These are phyloP conservation scores for Pichia sp. DNA, from an alignment of 1,139 yeast genomes.

Conservation along the genomic window DNA sequence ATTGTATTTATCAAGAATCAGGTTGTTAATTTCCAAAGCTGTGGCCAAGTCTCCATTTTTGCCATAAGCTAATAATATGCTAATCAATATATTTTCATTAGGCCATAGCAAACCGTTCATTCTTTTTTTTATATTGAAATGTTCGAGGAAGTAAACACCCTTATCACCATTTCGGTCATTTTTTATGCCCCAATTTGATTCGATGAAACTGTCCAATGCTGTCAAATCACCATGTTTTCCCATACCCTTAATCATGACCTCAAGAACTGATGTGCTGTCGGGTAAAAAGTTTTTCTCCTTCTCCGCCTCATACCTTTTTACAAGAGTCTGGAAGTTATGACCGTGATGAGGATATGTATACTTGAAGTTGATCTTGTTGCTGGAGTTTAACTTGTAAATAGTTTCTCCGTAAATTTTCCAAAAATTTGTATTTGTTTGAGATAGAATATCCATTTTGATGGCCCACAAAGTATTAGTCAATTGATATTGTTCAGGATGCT, in stretches of 20 bases:
- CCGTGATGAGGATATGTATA: constrained; percentile 21
- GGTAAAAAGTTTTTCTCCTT: constrained; percentile 11
- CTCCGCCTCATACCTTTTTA: constrained; percentile 12
- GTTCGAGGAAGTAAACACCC: constrained; percentile 7
- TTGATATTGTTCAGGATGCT: constrained; percentile 2
- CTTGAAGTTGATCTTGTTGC: constrained; percentile 13
- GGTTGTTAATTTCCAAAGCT: constrained; percentile 25
- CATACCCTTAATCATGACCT: constrained; percentile 11
- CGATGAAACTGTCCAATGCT: constrained; percentile 23
- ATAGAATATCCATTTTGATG: constrained; percentile 24
- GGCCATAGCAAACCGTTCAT: constrained; percentile 20
- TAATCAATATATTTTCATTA: constrained; percentile 20
- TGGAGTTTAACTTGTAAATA: constrained; percentile 17
- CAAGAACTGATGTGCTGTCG: constrained; percentile 8
- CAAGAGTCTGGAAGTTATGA: constrained; percentile 11
- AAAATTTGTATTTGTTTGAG: constrained; percentile 23
- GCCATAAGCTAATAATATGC: constrained; percentile 27
- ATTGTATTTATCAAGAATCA: constrained; percentile 24
- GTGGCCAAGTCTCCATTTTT: constrained; percentile 26
- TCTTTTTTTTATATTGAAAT: constrained; percentile 11
- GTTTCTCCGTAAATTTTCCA: constrained; percentile 27
- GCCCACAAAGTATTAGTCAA: constrained; percentile 28
- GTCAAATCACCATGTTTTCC: constrained; percentile 22
- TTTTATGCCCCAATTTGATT: constrained; percentile 27
- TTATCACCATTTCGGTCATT: constrained; percentile 8